Conservation (phyloP, 805 yeast genomes). For the Cyberlindnera mycetangii region DNA sequence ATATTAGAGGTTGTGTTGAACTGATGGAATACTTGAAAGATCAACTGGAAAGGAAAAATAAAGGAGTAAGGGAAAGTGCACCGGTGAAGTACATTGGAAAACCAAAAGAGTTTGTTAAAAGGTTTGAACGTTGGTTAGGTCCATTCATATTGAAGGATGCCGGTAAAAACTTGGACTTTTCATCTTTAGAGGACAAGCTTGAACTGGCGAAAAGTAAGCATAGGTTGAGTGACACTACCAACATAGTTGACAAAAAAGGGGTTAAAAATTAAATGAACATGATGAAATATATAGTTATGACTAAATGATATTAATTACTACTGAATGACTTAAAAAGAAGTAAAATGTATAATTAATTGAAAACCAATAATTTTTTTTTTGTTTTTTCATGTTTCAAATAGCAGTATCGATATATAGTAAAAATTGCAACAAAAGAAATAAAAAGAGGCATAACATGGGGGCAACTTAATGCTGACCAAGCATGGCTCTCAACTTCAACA, state of each 20-base stretch:
- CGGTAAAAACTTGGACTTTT: neutral
- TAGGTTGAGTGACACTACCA: too few relatives aligned
- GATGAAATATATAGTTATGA: neutral
- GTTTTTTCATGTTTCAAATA: constrained; percentile 1
- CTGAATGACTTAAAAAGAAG: neutral
- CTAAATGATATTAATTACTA: too few relatives aligned
- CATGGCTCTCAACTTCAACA: constrained; percentile 53
- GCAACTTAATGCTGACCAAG: constrained; percentile 30
- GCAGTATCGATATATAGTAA: neutral
- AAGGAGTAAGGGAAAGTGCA: constrained; percentile 6
- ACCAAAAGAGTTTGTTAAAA: constrained; percentile 6
- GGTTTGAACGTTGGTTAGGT: constrained; percentile 8
- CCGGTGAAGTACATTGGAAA: constrained; percentile 17
- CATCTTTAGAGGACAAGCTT: neutral
- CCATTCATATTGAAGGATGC: neutral
- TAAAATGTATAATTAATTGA: neutral
- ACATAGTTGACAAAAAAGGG: too few relatives aligned
- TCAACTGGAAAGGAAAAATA: constrained; percentile 3
- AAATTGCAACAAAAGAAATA: neutral
- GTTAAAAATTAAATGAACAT: neutral
- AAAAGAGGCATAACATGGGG: neutral
- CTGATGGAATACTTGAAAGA: constrained; percentile 10
- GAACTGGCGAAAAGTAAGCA: neutral
- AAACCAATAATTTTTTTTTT: constrained; percentile 3
- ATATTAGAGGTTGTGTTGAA: constrained; percentile 6